These are phyloP conservation scores for Nakataea oryzae DNA, from an alignment of 2,329 filamentous ascomycete genomes.

Conservation along the genomic window DNA sequence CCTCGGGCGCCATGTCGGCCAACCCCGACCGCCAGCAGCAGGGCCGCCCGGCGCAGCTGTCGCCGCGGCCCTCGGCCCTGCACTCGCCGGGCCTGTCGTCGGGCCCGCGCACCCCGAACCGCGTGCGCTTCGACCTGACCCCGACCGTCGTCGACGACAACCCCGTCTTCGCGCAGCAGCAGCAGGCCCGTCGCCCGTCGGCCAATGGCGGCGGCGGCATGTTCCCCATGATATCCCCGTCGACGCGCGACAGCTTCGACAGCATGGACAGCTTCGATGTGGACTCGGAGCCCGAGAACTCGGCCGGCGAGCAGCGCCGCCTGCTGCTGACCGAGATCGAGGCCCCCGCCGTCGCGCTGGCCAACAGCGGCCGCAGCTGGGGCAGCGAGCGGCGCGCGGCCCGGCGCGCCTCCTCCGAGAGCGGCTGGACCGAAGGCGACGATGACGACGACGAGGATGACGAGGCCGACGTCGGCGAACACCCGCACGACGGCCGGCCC, in stretches of 20 bases:
- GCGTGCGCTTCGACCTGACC: slow-evolving; percentile 62
- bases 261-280: slow-evolving; percentile 19
- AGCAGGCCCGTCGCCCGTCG: neutral
- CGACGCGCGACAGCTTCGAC: slow-evolving; percentile 8
- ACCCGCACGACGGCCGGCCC: slow-evolving; percentile 38
- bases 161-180: neutral
- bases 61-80: neutral
- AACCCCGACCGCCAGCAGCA: neutral
- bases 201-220: neutral
- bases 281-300: slow-evolving; percentile 18
- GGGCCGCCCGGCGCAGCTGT: neutral
- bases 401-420: neutral
- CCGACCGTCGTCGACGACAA: slow-evolving; percentile 25
- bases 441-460: slow-evolving; percentile 13
- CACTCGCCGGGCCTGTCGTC: neutral
- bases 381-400: slow-evolving; percentile 13
- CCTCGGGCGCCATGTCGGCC: too few relatives aligned
- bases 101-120: slow-evolving; percentile 51
- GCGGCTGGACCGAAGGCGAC: neutral
- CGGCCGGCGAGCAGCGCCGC: slow-evolving; percentile 29
- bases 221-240: neutral
- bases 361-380: slow-evolving; percentile 33
- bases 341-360: slow-evolving; percentile 65
- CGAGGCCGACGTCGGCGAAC: slow-evolving; percentile 27
- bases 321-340: slow-evolving; percentile 69